phyloP scores from a whole-genome alignment of 192 early-diverging fungal genomes.

The Backusella macrospora region DNA sequence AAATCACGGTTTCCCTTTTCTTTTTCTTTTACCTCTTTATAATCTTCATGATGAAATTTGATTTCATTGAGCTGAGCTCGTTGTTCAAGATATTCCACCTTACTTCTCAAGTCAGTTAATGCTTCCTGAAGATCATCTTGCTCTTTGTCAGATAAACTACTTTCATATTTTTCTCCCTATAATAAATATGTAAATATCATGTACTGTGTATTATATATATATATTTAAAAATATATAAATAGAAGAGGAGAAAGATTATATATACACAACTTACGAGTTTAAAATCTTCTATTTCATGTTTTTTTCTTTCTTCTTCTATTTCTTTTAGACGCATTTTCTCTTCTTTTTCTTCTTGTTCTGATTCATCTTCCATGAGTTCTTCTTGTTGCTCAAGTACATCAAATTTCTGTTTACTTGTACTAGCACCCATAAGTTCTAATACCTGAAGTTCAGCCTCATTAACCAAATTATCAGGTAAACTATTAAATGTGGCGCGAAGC shows the following conservation, averaged over 20 bases:
- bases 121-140: constrained; percentile 55
- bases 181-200: background rate
- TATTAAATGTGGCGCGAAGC: constrained; percentile 84
- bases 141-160: constrained; percentile 53
- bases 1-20: constrained; percentile 13
- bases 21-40: constrained; percentile 52
- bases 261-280: background rate
- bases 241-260: background rate
- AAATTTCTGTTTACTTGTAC: constrained; percentile 86
- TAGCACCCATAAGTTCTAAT: constrained; percentile 78
- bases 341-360: constrained; percentile 77
- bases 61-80: constrained; percentile 57
- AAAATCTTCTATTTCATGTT: background rate
- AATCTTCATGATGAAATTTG: constrained; percentile 58
- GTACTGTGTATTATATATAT: background rate
- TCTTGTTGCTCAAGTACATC: constrained; percentile 93
- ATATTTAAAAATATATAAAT: background rate
- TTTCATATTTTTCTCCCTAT: constrained; percentile 40
- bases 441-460: constrained; percentile 84
- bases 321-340: constrained; percentile 54
- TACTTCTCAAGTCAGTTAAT: constrained; percentile 48
- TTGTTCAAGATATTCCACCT: constrained; percentile 58
- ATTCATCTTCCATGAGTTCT: constrained; percentile 91
- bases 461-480: constrained; percentile 84
- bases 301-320: constrained; percentile 44